Evolutionary conservation across 768 basidiomycete genomes (phyloP), one percentile per base, ranked within the genome.

Genomic region (Suillus plorans): DNA sequence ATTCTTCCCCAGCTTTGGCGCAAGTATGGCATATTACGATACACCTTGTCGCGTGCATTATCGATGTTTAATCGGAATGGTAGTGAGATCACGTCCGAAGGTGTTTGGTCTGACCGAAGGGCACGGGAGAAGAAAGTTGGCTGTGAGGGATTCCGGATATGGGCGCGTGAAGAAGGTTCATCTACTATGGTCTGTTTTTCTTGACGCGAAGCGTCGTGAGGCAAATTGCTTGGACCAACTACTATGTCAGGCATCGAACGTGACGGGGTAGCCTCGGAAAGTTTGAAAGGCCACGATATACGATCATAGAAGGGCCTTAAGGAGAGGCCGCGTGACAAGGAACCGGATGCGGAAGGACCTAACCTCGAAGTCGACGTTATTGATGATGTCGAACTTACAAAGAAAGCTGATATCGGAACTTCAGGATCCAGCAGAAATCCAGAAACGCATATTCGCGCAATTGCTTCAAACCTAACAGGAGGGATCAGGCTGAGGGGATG

Each of bases 1-100:
- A 97, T 90, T 60, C 95, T 80, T 70, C 86, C 91, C 95, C 95
- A 98, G 63, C 91, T 92, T 71, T 98, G 95, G 10, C 97, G 85
- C 1, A 99, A 82, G 74, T 94, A 99, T 0, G 97, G 95, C 2
- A 95, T 81, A 67, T 90, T 89, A 41, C 87, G 80, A 34, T 79
- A 77, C n/a, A 86, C 83, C 68, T 86, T 86, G 62, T 84, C 80
- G 66, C 82, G 84, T 0, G 84, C 78, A 66, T 84, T 78, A 20
- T 78, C 77, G n/a, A 91, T 76, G 70, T 84, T 86, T 49, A 90
- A 74, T 31, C 83, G 81, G 70, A 90, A 90, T 0, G 89, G 89
- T 10, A 89, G 81, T 3, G 77, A 71, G 16, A 86, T 75, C n/a
- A 84, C 76, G 59, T 85, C 83, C 0, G 80, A 71, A 58, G 80